These are phyloP conservation scores for Exophiala xenobiotica DNA, from an alignment of 2,329 filamentous ascomycete species.

Conservation along the genomic window DNA sequence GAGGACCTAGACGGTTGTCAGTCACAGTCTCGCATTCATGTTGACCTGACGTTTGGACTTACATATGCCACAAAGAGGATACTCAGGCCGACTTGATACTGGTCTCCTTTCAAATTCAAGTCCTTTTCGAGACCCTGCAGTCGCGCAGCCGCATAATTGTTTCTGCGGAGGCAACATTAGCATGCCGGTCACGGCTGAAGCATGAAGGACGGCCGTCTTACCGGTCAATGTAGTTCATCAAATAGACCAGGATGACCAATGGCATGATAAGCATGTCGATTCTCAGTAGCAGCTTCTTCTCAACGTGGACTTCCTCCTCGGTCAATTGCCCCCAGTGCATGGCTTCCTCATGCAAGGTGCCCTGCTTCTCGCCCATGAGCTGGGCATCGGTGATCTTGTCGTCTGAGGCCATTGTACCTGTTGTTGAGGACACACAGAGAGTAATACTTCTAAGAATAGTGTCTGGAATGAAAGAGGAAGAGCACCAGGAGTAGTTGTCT, in stretches of 20 bases:
- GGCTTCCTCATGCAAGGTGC: constrained; percentile 11
- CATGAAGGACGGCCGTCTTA: constrained; percentile 1
- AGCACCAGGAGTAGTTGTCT: no score
- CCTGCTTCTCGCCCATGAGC: neutral
- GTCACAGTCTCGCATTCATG: neutral
- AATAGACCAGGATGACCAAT: constrained; percentile 35
- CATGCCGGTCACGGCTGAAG: neutral
- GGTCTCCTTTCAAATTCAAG: constrained; percentile 32
- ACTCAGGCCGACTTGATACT: constrained; percentile 34
- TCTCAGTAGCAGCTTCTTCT: constrained; percentile 31
- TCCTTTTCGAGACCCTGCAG: constrained; percentile 20
- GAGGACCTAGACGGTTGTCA: constrained; percentile 52
- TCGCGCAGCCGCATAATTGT: constrained; percentile 21
- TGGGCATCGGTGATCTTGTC: constrained; percentile 1
- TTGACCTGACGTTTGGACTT: neutral
- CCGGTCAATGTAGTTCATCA: constrained; percentile 36
- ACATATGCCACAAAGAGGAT: constrained; percentile 45
- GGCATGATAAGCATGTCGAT: constrained; percentile 37
- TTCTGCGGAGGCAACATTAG: constrained; percentile 2
- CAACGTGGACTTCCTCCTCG: constrained; percentile 34
- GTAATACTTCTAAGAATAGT: neutral
- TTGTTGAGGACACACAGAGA: neutral
- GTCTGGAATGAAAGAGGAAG: neutral
- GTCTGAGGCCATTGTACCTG: neutral
- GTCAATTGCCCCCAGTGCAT: constrained; percentile 13